phyloP scores from a whole-genome alignment of 768 basidiomycete genomes.

The Kwoniella sp. region DNA sequence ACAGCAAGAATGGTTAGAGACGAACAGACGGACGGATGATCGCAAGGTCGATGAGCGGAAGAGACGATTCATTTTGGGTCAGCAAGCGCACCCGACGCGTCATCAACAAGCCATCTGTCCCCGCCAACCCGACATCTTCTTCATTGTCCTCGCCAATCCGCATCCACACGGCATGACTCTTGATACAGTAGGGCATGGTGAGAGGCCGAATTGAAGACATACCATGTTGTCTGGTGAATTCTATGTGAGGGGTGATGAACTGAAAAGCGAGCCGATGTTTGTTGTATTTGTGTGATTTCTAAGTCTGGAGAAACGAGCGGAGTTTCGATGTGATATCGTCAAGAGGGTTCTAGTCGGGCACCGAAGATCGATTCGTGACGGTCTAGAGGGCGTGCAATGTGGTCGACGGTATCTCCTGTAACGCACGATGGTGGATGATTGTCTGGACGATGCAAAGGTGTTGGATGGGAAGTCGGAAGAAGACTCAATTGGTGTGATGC shows the following conservation, averaged over 20 bases:
- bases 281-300: not conserved
- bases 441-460: no score
- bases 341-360: no score
- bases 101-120: slow-evolving; percentile 15
- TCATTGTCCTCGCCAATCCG: no score
- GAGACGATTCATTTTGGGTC: slow-evolving; percentile 8
- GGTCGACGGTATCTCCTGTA: no score
- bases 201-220: no score
- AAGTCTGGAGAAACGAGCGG: not conserved
- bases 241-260: not conserved
- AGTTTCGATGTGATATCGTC: not conserved
- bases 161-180: no score
- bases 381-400: no score
- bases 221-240: slow-evolving; percentile 11
- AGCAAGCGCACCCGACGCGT: slow-evolving; percentile 26
- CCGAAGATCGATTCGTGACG: no score
- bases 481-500: no score
- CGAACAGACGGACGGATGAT: not conserved
- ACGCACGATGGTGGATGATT: no score
- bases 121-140: not conserved
- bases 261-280: not conserved
- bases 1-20: not conserved
- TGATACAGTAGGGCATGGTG: not conserved
- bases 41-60: slow-evolving; percentile 3
- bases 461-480: no score